Evolutionary conservation across 106 monocot species (phyloP).

Genomic region (Gastrodia elata): DNA sequence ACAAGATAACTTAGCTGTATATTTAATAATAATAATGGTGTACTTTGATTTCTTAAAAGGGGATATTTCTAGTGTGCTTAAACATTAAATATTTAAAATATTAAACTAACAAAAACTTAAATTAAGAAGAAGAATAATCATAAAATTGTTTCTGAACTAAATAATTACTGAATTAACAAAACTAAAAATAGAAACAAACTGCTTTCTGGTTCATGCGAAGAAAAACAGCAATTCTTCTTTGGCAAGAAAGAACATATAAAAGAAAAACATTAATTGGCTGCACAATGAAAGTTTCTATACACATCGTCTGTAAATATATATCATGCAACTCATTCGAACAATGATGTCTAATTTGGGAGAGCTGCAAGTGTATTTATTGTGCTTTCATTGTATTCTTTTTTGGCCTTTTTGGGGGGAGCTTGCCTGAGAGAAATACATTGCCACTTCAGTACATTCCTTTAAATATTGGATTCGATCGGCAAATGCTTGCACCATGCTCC

Average conservation of each 20-base stretch:
- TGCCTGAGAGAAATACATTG: not conserved
- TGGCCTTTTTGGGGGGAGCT: not conserved
- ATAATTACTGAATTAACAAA: not conserved
- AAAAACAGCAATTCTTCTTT: not conserved
- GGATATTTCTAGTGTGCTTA: no score
- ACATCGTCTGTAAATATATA: conserved; percentile 4
- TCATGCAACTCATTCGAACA: not conserved
- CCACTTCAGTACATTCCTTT: conserved; percentile 65
- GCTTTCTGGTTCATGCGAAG: not conserved
- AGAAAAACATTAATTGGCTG: not conserved
- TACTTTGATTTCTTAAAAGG: no score
- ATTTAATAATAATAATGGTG: no score
- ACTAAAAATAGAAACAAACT: not conserved
- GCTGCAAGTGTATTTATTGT: not conserved
- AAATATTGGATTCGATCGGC: conserved; percentile 62
- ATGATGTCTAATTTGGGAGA: not conserved
- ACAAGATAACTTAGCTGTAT: no score
- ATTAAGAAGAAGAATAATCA: not conserved
- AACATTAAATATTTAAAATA: no score
- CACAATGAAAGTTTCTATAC: not conserved
- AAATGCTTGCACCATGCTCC: conserved; percentile 76
- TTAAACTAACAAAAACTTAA: no score
- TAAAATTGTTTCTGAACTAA: not conserved
- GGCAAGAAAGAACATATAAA: conserved; percentile 5
- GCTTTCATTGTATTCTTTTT: not conserved